A percentile compares a stretch with the other conserved stretches of the same genome.
phyloP scores from a whole-genome alignment of 345 rosid species.

The Pugionium cornutum region DNA sequence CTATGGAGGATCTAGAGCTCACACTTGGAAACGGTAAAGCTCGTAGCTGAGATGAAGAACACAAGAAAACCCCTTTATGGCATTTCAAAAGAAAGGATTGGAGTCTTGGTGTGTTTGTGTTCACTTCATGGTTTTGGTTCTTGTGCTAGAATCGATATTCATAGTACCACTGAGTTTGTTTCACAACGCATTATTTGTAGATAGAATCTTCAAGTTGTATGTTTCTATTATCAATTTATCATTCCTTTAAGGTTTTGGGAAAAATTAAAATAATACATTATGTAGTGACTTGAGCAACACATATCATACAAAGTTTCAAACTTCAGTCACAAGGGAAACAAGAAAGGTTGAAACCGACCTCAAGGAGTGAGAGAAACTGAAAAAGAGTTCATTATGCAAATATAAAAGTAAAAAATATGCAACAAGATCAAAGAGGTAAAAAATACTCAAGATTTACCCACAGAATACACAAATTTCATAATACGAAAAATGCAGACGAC shows the following conservation, averaged over 20 bases:
- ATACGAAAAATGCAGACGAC: conserved; percentile 25
- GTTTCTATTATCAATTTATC: not conserved
- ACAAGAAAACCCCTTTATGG: conserved; percentile 1
- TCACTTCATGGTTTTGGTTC: conserved; percentile 35
- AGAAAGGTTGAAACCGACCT: too few relatives aligned
- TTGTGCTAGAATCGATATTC: conserved; percentile 35
- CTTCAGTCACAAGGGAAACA: too few relatives aligned
- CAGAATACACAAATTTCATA: conserved; percentile 34
- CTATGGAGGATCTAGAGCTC: conserved; percentile 95
- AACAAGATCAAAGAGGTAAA: not conserved
- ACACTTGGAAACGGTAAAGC: conserved; percentile 81
- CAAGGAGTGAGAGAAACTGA: too few relatives aligned
- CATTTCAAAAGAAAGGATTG: conserved; percentile 19
- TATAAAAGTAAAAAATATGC: not conserved
- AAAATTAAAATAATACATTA: not conserved
- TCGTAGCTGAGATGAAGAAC: conserved; percentile 33
- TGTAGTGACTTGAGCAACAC: too few relatives aligned
- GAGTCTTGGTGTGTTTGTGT: conserved; percentile 31
- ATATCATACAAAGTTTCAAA: too few relatives aligned
- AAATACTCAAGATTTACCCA: conserved; percentile 4
- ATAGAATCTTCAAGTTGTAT: conserved; percentile 26
- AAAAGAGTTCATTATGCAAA: not conserved
- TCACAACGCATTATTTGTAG: conserved; percentile 43
- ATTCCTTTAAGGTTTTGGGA: too few relatives aligned
- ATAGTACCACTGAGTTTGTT: conserved; percentile 31